Conservation (phyloP, 225 moss, liverwort and hornwort species). For the Climacium dendroides region DNA sequence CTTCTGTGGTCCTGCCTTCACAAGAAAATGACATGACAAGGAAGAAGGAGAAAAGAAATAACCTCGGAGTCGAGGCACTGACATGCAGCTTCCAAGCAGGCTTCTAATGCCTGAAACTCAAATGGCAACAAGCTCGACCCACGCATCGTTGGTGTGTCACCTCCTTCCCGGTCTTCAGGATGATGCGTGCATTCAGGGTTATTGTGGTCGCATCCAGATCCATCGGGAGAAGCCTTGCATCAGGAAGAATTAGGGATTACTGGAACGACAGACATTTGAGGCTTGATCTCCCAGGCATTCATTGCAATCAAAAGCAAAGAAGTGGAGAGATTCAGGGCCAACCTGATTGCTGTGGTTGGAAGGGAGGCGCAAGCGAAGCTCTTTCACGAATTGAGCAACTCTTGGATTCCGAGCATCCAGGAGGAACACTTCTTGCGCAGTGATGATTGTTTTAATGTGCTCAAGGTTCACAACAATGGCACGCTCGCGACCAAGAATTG, state of each 20-base stretch:
- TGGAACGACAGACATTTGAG: background rate
- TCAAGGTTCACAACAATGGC: conserved; percentile 62
- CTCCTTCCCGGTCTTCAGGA: background rate
- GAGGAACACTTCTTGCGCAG: conserved; percentile 39
- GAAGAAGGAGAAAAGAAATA: background rate
- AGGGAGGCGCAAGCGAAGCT: conserved; percentile 24
- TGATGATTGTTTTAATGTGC: conserved; percentile 46
- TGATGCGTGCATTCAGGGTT: background rate
- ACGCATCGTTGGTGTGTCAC: background rate
- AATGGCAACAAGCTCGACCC: conserved; percentile 24
- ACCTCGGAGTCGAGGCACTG: conserved; percentile 30
- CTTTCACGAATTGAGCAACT: conserved; percentile 16
- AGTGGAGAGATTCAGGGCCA: background rate
- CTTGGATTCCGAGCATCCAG: conserved; percentile 8
- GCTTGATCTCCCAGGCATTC: background rate
- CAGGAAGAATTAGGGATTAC: background rate
- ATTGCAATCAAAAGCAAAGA: background rate
- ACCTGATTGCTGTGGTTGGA: background rate
- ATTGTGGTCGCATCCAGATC: background rate
- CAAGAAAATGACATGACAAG: background rate
- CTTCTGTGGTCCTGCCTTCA: background rate
- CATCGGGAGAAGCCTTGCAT: background rate
- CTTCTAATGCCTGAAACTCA: conserved; percentile 48
- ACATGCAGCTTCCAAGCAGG: conserved; percentile 33
- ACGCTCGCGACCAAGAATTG: conserved; percentile 43